Conservation (phyloP, 2,329 filamentous ascomycete genomes). For the Xylaria sp. region DNA sequence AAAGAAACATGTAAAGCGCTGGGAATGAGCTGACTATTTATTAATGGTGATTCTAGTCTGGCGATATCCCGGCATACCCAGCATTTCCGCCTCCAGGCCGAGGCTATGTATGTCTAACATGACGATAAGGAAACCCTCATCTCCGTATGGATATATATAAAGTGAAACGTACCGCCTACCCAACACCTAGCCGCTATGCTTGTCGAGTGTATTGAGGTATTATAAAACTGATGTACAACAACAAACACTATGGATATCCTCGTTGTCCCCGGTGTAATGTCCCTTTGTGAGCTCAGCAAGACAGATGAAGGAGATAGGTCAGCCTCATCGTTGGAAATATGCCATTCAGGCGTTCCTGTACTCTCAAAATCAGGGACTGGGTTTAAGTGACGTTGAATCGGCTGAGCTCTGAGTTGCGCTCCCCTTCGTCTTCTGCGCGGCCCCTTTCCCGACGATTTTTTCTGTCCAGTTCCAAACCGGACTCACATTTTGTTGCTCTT, state of each 20-base stretch:
- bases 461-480: conserved; percentile 58
- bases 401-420: conserved; percentile 37
- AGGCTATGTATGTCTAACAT: conserved; percentile 2
- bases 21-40: neutral
- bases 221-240: conserved; percentile 14
- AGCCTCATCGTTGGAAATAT: neutral
- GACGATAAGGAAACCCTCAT: conserved; percentile 12
- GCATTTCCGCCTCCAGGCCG: neutral
- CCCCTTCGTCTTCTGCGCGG: conserved; percentile 39
- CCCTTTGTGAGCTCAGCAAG: neutral
- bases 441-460: conserved; percentile 55
- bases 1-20: neutral
- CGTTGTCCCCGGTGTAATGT: conserved; percentile 2
- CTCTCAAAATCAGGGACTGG: neutral
- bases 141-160: conserved; percentile 1
- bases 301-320: neutral
- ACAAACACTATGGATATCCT: neutral
- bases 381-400: conserved; percentile 16
- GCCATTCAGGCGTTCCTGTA: neutral
- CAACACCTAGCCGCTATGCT: conserved; percentile 23
- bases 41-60: conserved; percentile 13
- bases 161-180: conserved; percentile 7
- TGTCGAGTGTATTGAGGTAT: conserved; percentile 15
- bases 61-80: neutral
- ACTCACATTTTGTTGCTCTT: conserved; percentile 35